Base-by-base conservation (phyloP, 1,284 basidiomycete genomes). In the Ganoderma lucidum region DNA sequence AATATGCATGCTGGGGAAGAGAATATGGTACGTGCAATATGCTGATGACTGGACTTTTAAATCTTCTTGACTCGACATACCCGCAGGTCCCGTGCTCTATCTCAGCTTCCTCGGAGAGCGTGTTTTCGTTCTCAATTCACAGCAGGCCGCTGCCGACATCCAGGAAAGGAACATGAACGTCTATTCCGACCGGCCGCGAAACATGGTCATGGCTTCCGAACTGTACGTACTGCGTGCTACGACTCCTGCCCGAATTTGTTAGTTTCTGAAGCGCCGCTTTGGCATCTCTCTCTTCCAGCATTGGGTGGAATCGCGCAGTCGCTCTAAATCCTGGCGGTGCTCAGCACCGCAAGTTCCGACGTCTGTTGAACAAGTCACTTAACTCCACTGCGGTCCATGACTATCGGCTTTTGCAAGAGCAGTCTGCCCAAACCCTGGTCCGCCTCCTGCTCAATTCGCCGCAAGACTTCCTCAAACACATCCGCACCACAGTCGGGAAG, bases 301-400 rank as follows among this genome's bases (percentile, higher is more conserved):
- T 73, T n/a, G 74, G 70, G 0, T 75, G 74, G 73, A 28, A 64
- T 61, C 41, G 69, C 51, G 17, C 59, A 63, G 44, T 64, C 65
- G 64, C 60, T 42, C 30, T 75, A 45, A 48, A 67, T 59, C 14
- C 64, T 28, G 15, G 62, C 37, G 23, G 74, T 56, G 61, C 32
- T 48, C 68, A 60, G 15, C 64, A 69, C 28, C 68, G 68, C 55
- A 37, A 62, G 56, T 66, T 63, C 37, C 45, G 68, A 48, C 66
- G 58, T n/a, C 59, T 66, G 10, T 51, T 69, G 17, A 63, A 30
- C 35, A 63, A 35, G 32, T 51, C 44, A 9, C 61, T 69, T 17
- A 66, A 56, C 56, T 39, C 68, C 2, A 66, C 32, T 10, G 69
- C 68, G 15, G 35, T 59, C 15, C 35, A 44, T 30, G 30, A 37